Percentiles rank a stretch among this genome's conserved stretches.
These are phyloP conservation scores for Spiraea crenata DNA, from an alignment of 331 rosid genomes.

Conservation along the genomic window DNA sequence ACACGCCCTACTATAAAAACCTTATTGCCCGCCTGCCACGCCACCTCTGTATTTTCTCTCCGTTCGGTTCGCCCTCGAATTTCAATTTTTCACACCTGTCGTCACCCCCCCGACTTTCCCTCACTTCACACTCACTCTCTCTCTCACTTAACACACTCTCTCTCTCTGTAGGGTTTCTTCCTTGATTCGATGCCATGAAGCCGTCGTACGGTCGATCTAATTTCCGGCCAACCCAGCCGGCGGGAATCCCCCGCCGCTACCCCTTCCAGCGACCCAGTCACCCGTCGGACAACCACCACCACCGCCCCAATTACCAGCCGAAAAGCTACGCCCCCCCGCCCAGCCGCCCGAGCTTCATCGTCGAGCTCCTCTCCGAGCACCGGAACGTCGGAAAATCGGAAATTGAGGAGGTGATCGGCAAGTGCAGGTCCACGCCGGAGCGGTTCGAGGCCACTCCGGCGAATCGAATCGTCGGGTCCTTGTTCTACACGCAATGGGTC, in stretches of 20 bases:
- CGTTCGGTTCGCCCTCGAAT: neutral
- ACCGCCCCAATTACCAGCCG: neutral
- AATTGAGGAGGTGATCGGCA: constrained; percentile 35
- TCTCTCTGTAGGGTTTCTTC: constrained; percentile 30
- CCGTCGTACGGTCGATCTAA: neutral
- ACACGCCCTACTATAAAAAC: too few species aligned
- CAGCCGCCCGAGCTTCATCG: constrained; percentile 33
- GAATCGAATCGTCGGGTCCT: constrained; percentile 33
- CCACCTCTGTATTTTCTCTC: neutral
- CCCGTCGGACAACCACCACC: constrained; percentile 19
- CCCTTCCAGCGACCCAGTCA: neutral
- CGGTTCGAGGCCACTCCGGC: neutral
- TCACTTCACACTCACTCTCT: neutral
- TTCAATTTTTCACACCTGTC: neutral
- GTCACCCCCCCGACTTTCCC: neutral
- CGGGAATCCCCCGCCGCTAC: neutral
- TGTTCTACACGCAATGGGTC: constrained; percentile 49
- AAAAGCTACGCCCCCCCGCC: neutral
- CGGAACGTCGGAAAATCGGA: constrained; percentile 11
- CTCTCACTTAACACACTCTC: neutral
- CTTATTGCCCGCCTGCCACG: constrained; percentile 12
- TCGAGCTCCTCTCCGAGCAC: constrained; percentile 34
- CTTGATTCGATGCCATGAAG: constrained; percentile 42
- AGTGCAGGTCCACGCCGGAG: constrained; percentile 40
- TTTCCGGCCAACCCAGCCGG: constrained; percentile 8